Conservation (phyloP, 352 stramenopile species). For the Phytophthora macrochlamydospora region DNA sequence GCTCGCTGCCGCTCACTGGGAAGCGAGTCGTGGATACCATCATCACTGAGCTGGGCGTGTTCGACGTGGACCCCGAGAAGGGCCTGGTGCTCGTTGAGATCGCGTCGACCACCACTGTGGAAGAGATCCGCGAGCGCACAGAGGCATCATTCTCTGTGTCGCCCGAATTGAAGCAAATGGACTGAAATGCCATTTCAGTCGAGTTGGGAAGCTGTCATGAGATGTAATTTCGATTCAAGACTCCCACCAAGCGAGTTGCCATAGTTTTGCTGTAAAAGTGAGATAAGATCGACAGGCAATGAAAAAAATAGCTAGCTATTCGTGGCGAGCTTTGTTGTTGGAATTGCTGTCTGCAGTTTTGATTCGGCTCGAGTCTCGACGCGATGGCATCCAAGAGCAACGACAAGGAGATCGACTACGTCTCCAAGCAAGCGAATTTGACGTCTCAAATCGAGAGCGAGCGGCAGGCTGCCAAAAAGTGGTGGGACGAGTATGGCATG, state of each 20-base stretch:
- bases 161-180: constrained; percentile 64
- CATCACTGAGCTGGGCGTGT: constrained; percentile 93
- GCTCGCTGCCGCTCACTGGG: constrained; percentile 94
- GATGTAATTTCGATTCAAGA: neutral
- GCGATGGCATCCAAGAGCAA: constrained; percentile 52
- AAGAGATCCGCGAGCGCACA: constrained; percentile 81
- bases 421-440: constrained; percentile 84
- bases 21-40: constrained; percentile 94
- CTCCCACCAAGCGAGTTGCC: no score
- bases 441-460: constrained; percentile 86
- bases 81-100: constrained; percentile 92
- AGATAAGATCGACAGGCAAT: neutral
- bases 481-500: constrained; percentile 83
- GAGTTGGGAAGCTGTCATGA: neutral
- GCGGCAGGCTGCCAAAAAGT: constrained; percentile 72
- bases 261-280: no score
- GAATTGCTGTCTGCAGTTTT: neutral
- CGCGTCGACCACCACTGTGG: constrained; percentile 76
- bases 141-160: constrained; percentile 81
- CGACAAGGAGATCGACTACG: constrained; percentile 81
- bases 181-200: constrained; percentile 18
- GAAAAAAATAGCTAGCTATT: neutral
- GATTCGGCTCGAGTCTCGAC: neutral
- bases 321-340: no score
- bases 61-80: constrained; percentile 64